phyloP scores from a whole-genome alignment of 257 asterid genomes.

The Rhazya stricta region DNA sequence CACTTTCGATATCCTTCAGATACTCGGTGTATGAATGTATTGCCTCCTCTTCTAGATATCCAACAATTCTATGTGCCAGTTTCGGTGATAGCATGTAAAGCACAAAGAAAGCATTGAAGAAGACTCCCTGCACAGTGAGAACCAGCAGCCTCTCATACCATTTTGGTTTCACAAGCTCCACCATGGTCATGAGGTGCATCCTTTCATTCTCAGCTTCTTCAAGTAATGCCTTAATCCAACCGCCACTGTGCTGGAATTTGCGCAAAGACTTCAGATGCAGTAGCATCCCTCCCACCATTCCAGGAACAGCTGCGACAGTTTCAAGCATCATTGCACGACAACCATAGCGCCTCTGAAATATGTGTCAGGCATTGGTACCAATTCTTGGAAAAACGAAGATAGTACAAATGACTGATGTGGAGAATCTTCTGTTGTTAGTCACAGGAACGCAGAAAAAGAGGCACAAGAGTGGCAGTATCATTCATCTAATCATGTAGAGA shows the following conservation, averaged over 20 bases:
- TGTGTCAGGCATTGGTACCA: slow-evolving; percentile 8
- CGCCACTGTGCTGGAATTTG: slow-evolving; percentile 84
- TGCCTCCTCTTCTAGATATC: slow-evolving; percentile 96
- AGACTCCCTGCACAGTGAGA: slow-evolving; percentile 73
- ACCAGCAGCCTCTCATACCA: slow-evolving; percentile 88
- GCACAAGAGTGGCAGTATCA: neutral
- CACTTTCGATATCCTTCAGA: slow-evolving; percentile 71
- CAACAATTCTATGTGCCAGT: slow-evolving; percentile 85
- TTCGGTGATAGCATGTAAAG: slow-evolving; percentile 69
- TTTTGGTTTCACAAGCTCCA: slow-evolving; percentile 80
- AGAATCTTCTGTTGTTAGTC: neutral
- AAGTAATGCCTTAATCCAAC: slow-evolving; percentile 91
- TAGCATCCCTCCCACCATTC: slow-evolving; percentile 93
- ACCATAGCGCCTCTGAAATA: slow-evolving; percentile 70
- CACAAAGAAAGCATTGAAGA: slow-evolving; percentile 82
- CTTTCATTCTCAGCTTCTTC: slow-evolving; percentile 99
- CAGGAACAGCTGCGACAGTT: slow-evolving; percentile 97
- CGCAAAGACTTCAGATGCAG: slow-evolving; percentile 79
- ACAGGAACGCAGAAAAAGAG: neutral
- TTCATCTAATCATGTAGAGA: neutral
- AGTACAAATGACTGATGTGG: neutral
- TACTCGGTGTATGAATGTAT: slow-evolving; percentile 75
- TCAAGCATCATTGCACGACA: slow-evolving; percentile 98
- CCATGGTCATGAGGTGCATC: slow-evolving; percentile 97
- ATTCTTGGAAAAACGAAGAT: neutral